Conservation (phyloP, 1,139 yeast species). For the Geotrichum citri-aurantii region DNA sequence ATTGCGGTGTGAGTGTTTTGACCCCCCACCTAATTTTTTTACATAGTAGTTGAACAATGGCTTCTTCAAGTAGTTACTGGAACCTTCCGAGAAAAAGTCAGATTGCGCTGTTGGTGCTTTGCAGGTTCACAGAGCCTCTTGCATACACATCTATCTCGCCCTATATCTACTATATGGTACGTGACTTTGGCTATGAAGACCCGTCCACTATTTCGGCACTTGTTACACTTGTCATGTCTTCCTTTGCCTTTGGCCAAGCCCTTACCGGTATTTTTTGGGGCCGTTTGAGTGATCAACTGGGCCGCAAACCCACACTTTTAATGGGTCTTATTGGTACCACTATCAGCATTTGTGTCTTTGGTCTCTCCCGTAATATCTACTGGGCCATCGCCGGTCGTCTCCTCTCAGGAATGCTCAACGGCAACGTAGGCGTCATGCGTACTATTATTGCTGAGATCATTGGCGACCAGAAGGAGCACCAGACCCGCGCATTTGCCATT, state of each 20-base stretch:
- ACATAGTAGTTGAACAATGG: conserved; percentile 1
- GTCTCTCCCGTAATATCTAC: conserved; percentile 47
- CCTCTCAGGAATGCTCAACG: conserved; percentile 51
- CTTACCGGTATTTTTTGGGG: conserved; percentile 56
- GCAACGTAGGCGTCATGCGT: conserved; percentile 55
- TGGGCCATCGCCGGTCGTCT: conserved; percentile 49
- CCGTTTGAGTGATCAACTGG: conserved; percentile 45
- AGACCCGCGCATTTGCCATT: conserved; percentile 54
- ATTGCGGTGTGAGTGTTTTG: background rate
- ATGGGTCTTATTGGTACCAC: conserved; percentile 50
- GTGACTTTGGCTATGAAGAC: conserved; percentile 49
- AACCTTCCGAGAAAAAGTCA: conserved; percentile 29
- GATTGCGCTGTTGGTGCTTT: conserved; percentile 27
- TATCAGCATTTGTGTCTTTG: conserved; percentile 45
- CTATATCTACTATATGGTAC: conserved; percentile 56
- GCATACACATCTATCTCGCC: conserved; percentile 59
- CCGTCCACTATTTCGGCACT: conserved; percentile 47
- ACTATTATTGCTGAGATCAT: conserved; percentile 57
- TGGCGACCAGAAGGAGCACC: conserved; percentile 46
- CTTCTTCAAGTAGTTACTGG: conserved; percentile 24
- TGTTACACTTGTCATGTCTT: conserved; percentile 47
- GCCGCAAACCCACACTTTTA: conserved; percentile 49
- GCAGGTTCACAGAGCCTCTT: conserved; percentile 52
- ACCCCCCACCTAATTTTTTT: too few species aligned
- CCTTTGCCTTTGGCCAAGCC: conserved; percentile 51